Evolutionary conservation across 805 yeast species (phyloP), one percentile per base, ranked within the genome.

Genomic region (Trichomonascus vanleenenianus): DNA sequence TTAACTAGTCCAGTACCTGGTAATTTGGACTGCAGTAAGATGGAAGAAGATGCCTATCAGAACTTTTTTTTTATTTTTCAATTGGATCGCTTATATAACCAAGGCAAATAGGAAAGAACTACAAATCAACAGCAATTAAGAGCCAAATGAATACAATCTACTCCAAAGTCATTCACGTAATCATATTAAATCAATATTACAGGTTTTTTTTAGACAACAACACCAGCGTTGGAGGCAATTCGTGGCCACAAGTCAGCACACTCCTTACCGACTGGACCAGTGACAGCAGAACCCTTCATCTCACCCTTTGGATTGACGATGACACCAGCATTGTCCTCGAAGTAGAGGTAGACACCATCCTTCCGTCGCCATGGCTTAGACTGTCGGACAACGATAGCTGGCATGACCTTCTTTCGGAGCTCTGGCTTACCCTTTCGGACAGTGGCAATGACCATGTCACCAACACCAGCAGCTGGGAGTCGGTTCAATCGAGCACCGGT

Each of bases 241-340:
- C 98, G 87, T 74, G 99, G 99, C 99, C 99, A 93, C 75, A 93
- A 85, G 73, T 93, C 99, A 73, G 99, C 98, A 82, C 98, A 94
- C 81, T 93, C 99, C 80, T 93, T 93, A 74, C 97, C 97, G 71
- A 93, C 99, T 69, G 99, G 99, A 75, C 99, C 99, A 70, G 99
- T 94, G 74, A 93, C 93, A 69, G 98, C 99, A 63, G 98, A 94
- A 78, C 99, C 99, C 83, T 93, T 93, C 98, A 94, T 93, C 78
- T 93, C 99, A 81, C 99, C 99, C 93, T 93, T 93, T 72, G 99
- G 98, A 80, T 93, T 93, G 73, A 93, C 98, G 71, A 93, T 93
- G 74, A 94, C 99, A 83, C 98, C 98, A 60, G 99, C 99, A 71
- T 93, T 93, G 79, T 93, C 99, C 83, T 93, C 99, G 66, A 93